A percentile compares a stretch with the other conserved stretches of the same genome.
Conservation (phyloP, 2,329 filamentous ascomycete genomes). For the Apiospora kogelbergensis region DNA sequence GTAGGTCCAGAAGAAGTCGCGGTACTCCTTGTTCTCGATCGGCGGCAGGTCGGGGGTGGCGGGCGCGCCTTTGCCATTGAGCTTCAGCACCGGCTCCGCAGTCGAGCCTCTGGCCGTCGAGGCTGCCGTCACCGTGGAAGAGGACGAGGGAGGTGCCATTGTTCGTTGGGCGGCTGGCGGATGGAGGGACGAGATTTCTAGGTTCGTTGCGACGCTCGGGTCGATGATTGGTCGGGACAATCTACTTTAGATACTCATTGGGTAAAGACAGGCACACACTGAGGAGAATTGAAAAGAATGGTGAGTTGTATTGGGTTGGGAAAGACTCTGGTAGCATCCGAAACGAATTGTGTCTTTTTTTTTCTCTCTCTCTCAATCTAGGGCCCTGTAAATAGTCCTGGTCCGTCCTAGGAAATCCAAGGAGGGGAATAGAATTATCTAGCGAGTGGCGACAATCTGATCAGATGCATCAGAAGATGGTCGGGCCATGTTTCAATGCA, state of each 20-base stretch:
- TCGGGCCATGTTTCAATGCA: constrained; percentile 5
- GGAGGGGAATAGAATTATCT: not conserved
- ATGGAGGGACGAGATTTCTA: not conserved
- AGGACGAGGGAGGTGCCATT: constrained; percentile 27
- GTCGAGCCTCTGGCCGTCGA: constrained; percentile 14
- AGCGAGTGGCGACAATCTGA: not conserved
- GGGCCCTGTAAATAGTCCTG: not conserved
- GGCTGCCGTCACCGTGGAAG: constrained; percentile 28
- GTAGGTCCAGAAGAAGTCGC: constrained; percentile 96
- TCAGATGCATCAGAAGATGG: constrained; percentile 6
- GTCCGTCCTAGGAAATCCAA: not conserved
- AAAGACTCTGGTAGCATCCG: not conserved
- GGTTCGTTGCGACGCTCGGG: not conserved
- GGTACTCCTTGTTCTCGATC: constrained; percentile 42
- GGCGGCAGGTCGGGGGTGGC: constrained; percentile 25
- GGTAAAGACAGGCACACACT: not conserved
- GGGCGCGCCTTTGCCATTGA: constrained; percentile 23
- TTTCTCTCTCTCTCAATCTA: not conserved
- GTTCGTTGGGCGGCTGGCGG: constrained; percentile 3
- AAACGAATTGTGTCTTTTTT: not conserved
- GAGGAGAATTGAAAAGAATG: not conserved
- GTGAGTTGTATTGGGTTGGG: not conserved
- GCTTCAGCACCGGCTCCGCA: constrained; percentile 11
- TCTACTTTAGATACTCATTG: not conserved
- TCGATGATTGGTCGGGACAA: not conserved